These are phyloP conservation scores for Myrica gale DNA, from an alignment of 306 rosid species.

Conservation along the genomic window DNA sequence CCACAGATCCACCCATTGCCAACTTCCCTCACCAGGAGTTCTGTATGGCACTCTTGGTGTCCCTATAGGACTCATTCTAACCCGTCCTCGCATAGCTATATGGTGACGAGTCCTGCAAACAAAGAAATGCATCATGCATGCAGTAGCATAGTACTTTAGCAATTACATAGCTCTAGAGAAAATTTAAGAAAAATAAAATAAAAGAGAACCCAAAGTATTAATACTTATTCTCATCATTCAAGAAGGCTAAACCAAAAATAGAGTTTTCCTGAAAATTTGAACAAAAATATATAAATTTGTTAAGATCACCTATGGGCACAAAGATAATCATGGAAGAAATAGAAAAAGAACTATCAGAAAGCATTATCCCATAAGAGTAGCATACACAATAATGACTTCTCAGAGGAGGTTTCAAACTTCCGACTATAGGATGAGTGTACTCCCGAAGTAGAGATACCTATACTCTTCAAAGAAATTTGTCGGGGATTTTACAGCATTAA, in stretches of 20 bases:
- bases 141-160: conserved; percentile 22
- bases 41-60: conserved; percentile 85
- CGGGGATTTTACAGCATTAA: background rate
- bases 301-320: background rate
- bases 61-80: conserved; percentile 91
- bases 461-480: background rate
- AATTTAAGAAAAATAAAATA: background rate
- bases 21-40: conserved; percentile 84
- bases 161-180: background rate
- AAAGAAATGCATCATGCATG: conserved; percentile 17
- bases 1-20: conserved; percentile 99
- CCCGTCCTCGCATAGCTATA: conserved; percentile 54
- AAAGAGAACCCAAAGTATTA: background rate
- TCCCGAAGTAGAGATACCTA: background rate
- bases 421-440: background rate
- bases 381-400: background rate
- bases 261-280: background rate
- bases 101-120: conserved; percentile 51
- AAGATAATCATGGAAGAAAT: background rate
- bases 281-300: background rate
- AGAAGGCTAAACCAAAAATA: conserved; percentile 1
- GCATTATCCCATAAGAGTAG: background rate
- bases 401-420: background rate
- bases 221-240: background rate
- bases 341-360: background rate